Conservation (phyloP, 352 stramenopile genomes). For the Phytophthora lateralis region DNA sequence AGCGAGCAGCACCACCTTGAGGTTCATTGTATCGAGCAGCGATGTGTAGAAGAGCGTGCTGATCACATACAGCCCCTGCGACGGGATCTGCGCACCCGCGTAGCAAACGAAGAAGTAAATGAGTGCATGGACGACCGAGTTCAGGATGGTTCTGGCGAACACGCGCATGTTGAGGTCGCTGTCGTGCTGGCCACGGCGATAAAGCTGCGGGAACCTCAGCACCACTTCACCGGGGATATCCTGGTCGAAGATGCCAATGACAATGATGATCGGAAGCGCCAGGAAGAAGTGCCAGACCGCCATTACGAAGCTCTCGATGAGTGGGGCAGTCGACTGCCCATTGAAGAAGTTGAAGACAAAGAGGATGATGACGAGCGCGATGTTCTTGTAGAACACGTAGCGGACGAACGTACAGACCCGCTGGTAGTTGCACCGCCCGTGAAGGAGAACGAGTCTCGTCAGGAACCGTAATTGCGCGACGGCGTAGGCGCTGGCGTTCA, state of each 20-base stretch:
- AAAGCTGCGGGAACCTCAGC: constrained; percentile 60
- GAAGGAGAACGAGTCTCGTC: constrained; percentile 93
- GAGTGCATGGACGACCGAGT: constrained; percentile 55
- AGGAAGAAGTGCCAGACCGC: constrained; percentile 89
- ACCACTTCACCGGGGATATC: constrained; percentile 59
- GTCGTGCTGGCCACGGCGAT: constrained; percentile 48
- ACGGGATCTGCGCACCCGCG: constrained; percentile 30
- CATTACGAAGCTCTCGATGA: constrained; percentile 86
- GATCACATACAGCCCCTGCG: constrained; percentile 48
- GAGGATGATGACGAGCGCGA: constrained; percentile 92
- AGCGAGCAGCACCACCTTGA: constrained; percentile 70
- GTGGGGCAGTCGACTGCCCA: constrained; percentile 84
- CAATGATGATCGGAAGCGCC: constrained; percentile 89
- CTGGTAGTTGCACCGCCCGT: constrained; percentile 97
- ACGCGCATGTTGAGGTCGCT: constrained; percentile 67
- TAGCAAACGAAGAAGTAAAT: constrained; percentile 65
- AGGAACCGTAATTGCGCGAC: constrained; percentile 97
- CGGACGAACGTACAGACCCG: constrained; percentile 94
- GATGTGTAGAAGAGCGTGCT: constrained; percentile 73
- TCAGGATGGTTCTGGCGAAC: constrained; percentile 60
- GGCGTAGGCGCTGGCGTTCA: constrained; percentile 94
- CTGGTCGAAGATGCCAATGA: constrained; percentile 78
- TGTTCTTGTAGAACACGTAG: constrained; percentile 99
- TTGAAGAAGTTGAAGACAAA: constrained; percentile 94
- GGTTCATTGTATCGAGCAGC: constrained; percentile 70